phyloP scores from a whole-genome alignment of 352 stramenopile genomes.

The Bremia lactucae region DNA sequence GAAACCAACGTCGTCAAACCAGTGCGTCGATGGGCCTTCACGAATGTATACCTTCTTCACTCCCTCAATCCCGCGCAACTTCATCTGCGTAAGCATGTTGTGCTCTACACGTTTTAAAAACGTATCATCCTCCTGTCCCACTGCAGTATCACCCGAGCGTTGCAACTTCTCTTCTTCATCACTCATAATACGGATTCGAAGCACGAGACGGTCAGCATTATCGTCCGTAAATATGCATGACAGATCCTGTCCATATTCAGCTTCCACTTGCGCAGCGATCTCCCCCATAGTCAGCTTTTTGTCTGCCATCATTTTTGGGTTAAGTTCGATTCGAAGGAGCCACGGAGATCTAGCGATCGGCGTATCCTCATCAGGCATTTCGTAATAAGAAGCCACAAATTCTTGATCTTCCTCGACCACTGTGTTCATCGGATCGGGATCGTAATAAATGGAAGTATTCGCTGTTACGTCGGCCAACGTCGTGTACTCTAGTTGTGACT shows the following conservation, averaged over 20 bases:
- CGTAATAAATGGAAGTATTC: conserved; percentile 98
- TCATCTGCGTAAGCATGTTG: conserved; percentile 94
- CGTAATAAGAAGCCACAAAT: conserved; percentile 96
- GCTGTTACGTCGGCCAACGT: conserved; percentile 93
- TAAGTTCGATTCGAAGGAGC: conserved; percentile 97
- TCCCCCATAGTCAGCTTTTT: conserved; percentile 97
- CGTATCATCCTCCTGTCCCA: conserved; percentile 88
- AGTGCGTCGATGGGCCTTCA: conserved; percentile 90
- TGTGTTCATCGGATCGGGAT: conserved; percentile 95
- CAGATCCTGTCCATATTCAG: conserved; percentile 92
- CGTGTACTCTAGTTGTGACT: conserved; percentile 95
- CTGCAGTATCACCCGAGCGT: conserved; percentile 69
- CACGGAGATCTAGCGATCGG: conserved; percentile 91
- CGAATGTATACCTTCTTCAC: conserved; percentile 99
- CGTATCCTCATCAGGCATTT: conserved; percentile 94
- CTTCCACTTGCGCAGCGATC: conserved; percentile 91
- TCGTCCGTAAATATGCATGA: conserved; percentile 97
- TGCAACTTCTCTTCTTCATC: conserved; percentile 86
- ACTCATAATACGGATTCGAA: conserved; percentile 96
- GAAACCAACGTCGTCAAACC: conserved; percentile 93
- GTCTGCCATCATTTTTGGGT: conserved; percentile 95
- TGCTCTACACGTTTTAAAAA: conserved; percentile 97
- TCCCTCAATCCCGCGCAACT: conserved; percentile 93
- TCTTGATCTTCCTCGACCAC: conserved; percentile 95
- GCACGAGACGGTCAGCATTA: conserved; percentile 95